Base-by-base conservation (phyloP, 2,329 filamentous ascomycete genomes). In the Hirsutella thompsonii region DNA sequence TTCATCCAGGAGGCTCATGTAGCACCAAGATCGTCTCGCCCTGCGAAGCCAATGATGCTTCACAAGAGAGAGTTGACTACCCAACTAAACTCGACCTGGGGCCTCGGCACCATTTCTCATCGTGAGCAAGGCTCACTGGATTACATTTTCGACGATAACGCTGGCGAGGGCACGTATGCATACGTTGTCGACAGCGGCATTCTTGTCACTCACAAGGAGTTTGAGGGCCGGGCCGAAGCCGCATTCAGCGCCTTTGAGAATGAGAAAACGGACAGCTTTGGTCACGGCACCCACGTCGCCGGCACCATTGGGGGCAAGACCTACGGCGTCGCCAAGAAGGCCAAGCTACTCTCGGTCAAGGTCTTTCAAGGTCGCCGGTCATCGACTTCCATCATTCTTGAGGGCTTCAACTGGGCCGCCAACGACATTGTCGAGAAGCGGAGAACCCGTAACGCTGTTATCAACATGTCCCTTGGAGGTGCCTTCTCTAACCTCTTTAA, bases 181-280 rank as follows among this genome's bases (percentile, higher is more conserved):
- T 82, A 74, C 55, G 58, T 82, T 19, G 68, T 82, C 37, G 78
- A 82, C 56, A 80, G 75, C 4, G 78, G 78, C 49, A 72, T 81
- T 47, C 60, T 60, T 37, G 59, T 61, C 19, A 62, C 66, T 5
- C 78, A 82, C 57, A 49, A 51, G 29, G 66, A 76, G 52, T 76
- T 72, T 49, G 61, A 67, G 49, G 69, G 68, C 30, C 68, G 73
- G 41, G 74, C 73, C n/a, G 58, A 36, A 8, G 39, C 42, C 13
- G 54, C 43, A 23, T 58, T 39, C 39, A 52, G 49, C 36, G 53
- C 50, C 28, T 59, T 49, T 37, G 43, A 42, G 26, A 50, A 47
- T 26, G 46, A 53, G 33, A 51, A 51, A 20, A 45, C 47, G 19
- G 58, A 61, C 38, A 46, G 54, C 29, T 44, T 55, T 42, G 66